Evolutionary conservation across 2,329 filamentous ascomycete species (phyloP).

Genomic region (Ophiostoma angusticollis): DNA sequence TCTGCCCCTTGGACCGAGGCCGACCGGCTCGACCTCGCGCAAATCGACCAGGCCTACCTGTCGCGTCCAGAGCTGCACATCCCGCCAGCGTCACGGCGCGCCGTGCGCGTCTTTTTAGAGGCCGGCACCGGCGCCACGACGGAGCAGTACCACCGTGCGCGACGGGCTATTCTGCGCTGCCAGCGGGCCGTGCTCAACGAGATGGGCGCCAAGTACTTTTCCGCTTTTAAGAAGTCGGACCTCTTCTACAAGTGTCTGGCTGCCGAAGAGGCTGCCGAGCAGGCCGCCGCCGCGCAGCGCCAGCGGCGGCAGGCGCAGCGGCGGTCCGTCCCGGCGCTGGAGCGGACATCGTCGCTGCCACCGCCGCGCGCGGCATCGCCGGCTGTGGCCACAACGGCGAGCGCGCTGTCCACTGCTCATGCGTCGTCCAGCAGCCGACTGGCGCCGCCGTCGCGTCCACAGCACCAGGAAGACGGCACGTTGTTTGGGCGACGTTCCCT

Average conservation of each 20-base stretch:
- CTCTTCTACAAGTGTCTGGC: conserved; percentile 93
- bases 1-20: conserved; percentile 66
- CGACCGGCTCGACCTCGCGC: conserved; percentile 74
- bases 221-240: conserved; percentile 82
- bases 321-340: conserved; percentile 9
- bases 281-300: no score
- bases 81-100: conserved; percentile 51
- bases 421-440: no score
- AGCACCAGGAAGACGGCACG: background rate
- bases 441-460: no score
- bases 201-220: conserved; percentile 70
- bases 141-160: conserved; percentile 69
- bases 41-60: conserved; percentile 85
- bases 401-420: no score
- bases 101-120: conserved; percentile 65
- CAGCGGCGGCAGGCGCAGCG: conserved; percentile 11
- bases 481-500: conserved; percentile 47
- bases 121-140: conserved; percentile 65
- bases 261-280: conserved; percentile 57
- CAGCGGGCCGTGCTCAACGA: conserved; percentile 76
- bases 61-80: conserved; percentile 71
- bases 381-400: background rate
- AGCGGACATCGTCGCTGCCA: background rate
- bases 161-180: conserved; percentile 66
- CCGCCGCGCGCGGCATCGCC: conserved; percentile 23